A percentile compares a stretch with the other conserved stretches of the same genome.
phyloP scores from a whole-genome alignment of 192 early-diverging fungal genomes.

The Dimargaris cristalligena region DNA sequence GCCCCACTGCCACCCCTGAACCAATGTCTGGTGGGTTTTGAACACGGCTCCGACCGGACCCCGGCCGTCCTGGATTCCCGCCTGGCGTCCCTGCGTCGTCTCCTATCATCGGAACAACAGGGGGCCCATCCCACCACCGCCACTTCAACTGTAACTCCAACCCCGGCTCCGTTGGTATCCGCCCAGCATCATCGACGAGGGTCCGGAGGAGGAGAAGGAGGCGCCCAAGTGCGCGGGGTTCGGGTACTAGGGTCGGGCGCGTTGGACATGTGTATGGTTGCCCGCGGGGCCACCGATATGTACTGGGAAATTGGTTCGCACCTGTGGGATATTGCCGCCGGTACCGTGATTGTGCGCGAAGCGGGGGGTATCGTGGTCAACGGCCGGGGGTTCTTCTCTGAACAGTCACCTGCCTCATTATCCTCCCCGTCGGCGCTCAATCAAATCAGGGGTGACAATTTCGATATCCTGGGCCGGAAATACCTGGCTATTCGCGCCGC shows the following conservation, averaged over 20 bases:
- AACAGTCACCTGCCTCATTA: too few relatives aligned
- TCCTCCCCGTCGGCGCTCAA: too few relatives aligned
- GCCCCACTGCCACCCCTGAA: slow-evolving; percentile 43
- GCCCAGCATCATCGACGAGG: too few relatives aligned
- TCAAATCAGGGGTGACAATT: too few relatives aligned
- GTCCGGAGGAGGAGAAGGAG: slow-evolving; percentile 17
- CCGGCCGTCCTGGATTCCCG: slow-evolving; percentile 42
- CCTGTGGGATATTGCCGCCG: slow-evolving; percentile 80
- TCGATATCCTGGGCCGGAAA: slow-evolving; percentile 32
- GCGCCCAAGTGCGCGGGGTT: slow-evolving; percentile 47
- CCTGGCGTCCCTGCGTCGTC: slow-evolving; percentile 41
- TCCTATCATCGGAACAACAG: slow-evolving; percentile 35
- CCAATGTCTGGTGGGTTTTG: slow-evolving; percentile 59
- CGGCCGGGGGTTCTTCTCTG: slow-evolving; percentile 20
- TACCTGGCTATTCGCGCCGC: slow-evolving; percentile 34
- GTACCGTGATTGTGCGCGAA: slow-evolving; percentile 64
- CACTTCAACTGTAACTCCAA: too few relatives aligned
- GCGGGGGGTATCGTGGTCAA: slow-evolving; percentile 64
- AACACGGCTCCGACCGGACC: slow-evolving; percentile 61
- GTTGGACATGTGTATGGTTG: slow-evolving; percentile 58
- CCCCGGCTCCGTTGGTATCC: too few relatives aligned
- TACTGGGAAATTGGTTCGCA: slow-evolving; percentile 82
- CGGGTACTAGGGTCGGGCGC: slow-evolving; percentile 64
- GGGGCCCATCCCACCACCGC: too few relatives aligned
- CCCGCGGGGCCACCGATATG: slow-evolving; percentile 63